Percentiles rank a stretch among this genome's conserved stretches.
Evolutionary conservation across 805 yeast species (phyloP).

Genomic region (Monosporozyma siamensis): DNA sequence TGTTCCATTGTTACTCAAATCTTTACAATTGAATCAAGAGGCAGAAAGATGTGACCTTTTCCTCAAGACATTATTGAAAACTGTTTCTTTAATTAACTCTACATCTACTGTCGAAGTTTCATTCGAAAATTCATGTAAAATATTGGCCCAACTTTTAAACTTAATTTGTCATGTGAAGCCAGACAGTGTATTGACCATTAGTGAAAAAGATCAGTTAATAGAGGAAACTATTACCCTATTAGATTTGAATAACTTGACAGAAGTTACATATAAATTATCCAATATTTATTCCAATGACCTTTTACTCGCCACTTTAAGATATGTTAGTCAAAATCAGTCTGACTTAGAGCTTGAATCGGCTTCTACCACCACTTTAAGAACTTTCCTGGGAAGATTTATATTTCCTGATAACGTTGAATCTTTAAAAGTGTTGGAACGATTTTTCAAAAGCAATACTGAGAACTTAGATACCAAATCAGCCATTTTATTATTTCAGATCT

Average conservation of each 20-base stretch:
- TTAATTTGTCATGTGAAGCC: conserved; percentile 5
- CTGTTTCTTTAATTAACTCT: conserved; percentile 19
- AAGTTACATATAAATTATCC: conserved; percentile 14
- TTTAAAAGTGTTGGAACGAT: conserved; percentile 13
- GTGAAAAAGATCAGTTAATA: conserved; percentile 8
- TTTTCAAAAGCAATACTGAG: conserved; percentile 10
- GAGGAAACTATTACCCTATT: conserved; percentile 16
- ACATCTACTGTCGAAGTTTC: conserved; percentile 20
- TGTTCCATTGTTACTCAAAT: conserved; percentile 21
- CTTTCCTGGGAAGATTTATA: conserved; percentile 9
- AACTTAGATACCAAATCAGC: conserved; percentile 9
- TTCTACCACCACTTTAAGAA: conserved; percentile 3
- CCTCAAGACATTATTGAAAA: conserved; percentile 10
- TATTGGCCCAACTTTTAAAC: conserved; percentile 15
- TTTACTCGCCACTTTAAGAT: conserved; percentile 17
- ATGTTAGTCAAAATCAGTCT: conserved; percentile 5
- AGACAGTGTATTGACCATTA: neutral
- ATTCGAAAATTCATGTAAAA: conserved; percentile 17
- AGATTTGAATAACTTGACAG: conserved; percentile 12
- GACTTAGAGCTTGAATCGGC: neutral
- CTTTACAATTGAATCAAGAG: conserved; percentile 9
- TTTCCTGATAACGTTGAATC: conserved; percentile 14
- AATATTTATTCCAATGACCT: conserved; percentile 14
- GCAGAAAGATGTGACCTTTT: conserved; percentile 6
- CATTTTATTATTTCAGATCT: conserved; percentile 14